Percentiles rank a stretch among this genome's conserved stretches.
Evolutionary conservation across 2,329 filamentous ascomycete genomes (phyloP).

Genomic region (Atkinsonella texensis): DNA sequence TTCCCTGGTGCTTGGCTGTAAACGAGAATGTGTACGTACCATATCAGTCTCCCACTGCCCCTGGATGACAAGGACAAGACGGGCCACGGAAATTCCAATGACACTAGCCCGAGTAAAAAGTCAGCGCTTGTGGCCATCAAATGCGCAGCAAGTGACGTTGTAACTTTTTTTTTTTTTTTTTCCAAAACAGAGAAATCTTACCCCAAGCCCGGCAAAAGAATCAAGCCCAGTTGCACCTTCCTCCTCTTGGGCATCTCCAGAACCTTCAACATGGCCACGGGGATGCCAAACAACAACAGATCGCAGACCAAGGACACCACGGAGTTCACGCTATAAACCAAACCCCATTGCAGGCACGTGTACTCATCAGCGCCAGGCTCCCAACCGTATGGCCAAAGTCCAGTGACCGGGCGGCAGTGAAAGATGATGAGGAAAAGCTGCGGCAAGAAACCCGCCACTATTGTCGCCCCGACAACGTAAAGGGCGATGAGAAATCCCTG

Average conservation of each 20-base stretch:
- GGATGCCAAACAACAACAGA: conserved; percentile 37
- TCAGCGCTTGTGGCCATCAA: neutral
- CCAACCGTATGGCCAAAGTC: conserved; percentile 38
- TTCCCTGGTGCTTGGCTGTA: neutral
- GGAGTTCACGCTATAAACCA: conserved; percentile 40
- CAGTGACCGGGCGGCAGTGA: conserved; percentile 38
- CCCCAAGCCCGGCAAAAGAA: conserved; percentile 37
- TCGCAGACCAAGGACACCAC: conserved; percentile 36
- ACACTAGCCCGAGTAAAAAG: conserved; percentile 22
- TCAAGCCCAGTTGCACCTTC: conserved; percentile 34
- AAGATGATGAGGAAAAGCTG: conserved; percentile 39
- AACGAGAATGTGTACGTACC: neutral
- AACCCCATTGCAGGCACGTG: conserved; percentile 35
- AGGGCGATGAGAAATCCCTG: conserved; percentile 23
- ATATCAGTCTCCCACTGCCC: conserved; percentile 34
- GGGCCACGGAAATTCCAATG: conserved; percentile 33
- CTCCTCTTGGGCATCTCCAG: conserved; percentile 30
- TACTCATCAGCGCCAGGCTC: conserved; percentile 28
- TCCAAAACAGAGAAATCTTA: too few relatives aligned
- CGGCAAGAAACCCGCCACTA: conserved; percentile 31
- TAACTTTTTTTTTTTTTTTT: too few relatives aligned
- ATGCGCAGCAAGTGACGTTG: neutral
- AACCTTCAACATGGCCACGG: conserved; percentile 32
- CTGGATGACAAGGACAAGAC: conserved; percentile 33
- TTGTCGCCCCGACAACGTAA: conserved; percentile 20